A percentile compares a stretch with the other conserved stretches of the same genome.
These are phyloP conservation scores for Acanthamoeba royreba DNA, from an alignment of 208 protist species.

Conservation along the genomic window DNA sequence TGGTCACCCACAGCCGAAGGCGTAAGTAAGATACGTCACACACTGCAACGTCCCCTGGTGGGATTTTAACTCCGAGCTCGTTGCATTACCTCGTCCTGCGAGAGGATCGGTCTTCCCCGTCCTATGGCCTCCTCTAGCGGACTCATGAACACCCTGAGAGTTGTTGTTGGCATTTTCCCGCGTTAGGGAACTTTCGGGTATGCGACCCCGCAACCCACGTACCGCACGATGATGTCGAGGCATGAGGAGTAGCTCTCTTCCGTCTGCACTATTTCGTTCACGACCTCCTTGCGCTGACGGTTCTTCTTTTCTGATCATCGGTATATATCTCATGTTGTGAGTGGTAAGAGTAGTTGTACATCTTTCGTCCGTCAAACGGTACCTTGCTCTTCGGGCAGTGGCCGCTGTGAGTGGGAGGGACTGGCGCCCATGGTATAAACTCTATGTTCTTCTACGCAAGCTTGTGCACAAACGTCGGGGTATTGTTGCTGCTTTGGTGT, in stretches of 20 bases:
- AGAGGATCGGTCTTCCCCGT: background rate
- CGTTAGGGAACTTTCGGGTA: background rate
- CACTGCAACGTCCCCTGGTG: background rate
- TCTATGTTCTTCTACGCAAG: no score
- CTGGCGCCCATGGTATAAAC: no score
- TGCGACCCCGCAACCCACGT: no score
- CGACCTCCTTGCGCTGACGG: background rate
- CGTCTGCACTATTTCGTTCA: conserved; percentile 11
- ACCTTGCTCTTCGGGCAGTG: no score
- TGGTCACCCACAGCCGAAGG: background rate
- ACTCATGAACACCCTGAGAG: background rate
- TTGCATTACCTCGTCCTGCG: background rate
- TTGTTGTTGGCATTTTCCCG: background rate
- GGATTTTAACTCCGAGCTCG: background rate
- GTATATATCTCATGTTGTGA: no score
- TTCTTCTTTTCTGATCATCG: conserved; percentile 22
- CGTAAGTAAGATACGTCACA: background rate
- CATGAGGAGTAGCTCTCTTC: background rate
- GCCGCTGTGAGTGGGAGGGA: no score
- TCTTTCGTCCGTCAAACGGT: no score
- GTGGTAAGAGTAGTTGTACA: no score
- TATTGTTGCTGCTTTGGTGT: no score
- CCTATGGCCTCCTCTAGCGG: background rate
- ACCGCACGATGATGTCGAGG: background rate
- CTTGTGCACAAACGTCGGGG: no score